phyloP scores from a whole-genome alignment of 75 land plant genomes.

The Sequoiadendron giganteum region DNA sequence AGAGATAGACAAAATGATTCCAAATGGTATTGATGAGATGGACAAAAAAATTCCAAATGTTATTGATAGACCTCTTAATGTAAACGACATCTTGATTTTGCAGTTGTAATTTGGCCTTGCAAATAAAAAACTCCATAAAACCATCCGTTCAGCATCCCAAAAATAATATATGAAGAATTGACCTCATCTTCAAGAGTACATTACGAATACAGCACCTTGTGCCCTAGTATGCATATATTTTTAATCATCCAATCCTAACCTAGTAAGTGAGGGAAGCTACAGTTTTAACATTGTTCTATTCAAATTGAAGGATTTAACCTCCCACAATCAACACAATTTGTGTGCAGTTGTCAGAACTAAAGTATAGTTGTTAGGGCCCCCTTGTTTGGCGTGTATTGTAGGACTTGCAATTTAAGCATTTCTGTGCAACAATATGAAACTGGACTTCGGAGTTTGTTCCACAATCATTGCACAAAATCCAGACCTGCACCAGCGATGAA shows the following conservation, averaged over 20 bases:
- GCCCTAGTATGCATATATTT: not conserved
- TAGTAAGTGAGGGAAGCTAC: not conserved
- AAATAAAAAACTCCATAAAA: not conserved
- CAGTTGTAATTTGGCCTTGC: not conserved
- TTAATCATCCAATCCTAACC: not conserved
- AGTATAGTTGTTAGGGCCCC: slow-evolving; percentile 10
- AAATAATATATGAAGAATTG: not conserved
- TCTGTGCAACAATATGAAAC: slow-evolving; percentile 80
- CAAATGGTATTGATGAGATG: not conserved
- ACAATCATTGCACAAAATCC: slow-evolving; percentile 97
- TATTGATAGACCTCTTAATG: not conserved
- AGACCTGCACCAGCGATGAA: slow-evolving; percentile 45
- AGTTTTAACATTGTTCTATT: not conserved
- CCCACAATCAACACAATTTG: not conserved
- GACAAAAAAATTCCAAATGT: not conserved
- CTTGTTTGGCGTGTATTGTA: slow-evolving; percentile 86
- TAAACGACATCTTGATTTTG: not conserved
- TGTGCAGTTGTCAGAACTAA: not conserved
- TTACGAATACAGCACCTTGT: not conserved
- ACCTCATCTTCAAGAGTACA: not conserved
- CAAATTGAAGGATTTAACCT: not conserved
- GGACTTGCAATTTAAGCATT: slow-evolving; percentile 75
- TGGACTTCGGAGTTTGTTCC: slow-evolving; percentile 55
- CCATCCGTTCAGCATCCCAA: not conserved
- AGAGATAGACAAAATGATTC: not conserved